phyloP scores from a whole-genome alignment of 2,329 filamentous ascomycete genomes.

The Cylindrodendrum hubeiense region DNA sequence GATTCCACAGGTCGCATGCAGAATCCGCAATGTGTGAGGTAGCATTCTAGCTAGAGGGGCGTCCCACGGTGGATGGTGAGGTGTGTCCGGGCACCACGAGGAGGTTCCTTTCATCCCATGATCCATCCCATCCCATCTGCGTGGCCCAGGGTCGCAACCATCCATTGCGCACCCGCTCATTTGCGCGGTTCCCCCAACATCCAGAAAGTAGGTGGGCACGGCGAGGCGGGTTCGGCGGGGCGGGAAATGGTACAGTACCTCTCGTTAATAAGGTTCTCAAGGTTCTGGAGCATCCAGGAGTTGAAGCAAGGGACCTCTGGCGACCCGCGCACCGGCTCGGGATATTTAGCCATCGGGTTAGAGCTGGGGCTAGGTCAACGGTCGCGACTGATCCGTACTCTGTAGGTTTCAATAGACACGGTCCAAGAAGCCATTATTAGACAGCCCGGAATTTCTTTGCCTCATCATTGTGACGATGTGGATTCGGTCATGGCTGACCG shows the following conservation, averaged over 20 bases:
- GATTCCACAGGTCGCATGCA: conserved; percentile 23
- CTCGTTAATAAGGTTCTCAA: conserved; percentile 27
- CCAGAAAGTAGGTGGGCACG: conserved; percentile 14
- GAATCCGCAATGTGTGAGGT: conserved; percentile 20
- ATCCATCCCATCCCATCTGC: neutral
- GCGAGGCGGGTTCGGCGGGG: conserved; percentile 10
- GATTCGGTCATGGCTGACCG: conserved; percentile 10
- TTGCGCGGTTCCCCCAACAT: conserved; percentile 25
- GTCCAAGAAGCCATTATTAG: conserved; percentile 15
- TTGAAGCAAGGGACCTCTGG: conserved; percentile 30
- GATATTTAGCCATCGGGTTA: conserved; percentile 40
- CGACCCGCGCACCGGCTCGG: conserved; percentile 36
- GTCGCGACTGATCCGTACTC: conserved; percentile 19
- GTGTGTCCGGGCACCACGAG: neutral
- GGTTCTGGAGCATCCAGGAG: conserved; percentile 24
- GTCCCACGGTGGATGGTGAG: conserved; percentile 11
- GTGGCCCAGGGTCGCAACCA: conserved; percentile 1
- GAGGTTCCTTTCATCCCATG: neutral
- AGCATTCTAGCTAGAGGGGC: conserved; percentile 7
- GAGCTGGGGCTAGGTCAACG: conserved; percentile 33
- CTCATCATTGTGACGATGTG: conserved; percentile 21
- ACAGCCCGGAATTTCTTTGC: conserved; percentile 22
- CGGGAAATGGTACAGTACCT: neutral
- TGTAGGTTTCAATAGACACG: conserved; percentile 26
- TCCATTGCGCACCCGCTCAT: conserved; percentile 22